Conservation (phyloP, 2,329 filamentous ascomycete genomes). For the Shiraia sp. region DNA sequence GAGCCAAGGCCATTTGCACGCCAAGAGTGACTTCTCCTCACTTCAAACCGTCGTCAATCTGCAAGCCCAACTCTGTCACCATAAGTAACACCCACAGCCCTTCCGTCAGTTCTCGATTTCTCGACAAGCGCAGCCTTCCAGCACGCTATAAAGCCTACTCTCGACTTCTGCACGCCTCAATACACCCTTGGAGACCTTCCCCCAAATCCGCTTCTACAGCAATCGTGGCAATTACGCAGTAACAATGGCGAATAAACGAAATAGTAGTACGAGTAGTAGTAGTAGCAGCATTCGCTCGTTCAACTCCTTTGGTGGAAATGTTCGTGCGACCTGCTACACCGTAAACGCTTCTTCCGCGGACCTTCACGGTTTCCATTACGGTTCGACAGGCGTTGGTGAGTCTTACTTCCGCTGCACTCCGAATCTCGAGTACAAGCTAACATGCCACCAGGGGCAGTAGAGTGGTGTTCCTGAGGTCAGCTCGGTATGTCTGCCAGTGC, state of each 20-base stretch:
- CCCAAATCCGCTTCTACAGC: too few species aligned
- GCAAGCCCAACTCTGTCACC: neutral
- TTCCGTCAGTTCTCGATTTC: too few species aligned
- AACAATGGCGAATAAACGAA: conserved; percentile 74
- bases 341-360: conserved; percentile 68
- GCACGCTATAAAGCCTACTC: too few species aligned
- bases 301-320: conserved; percentile 65
- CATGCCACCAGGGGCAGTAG: conserved; percentile 69
- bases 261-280: conserved; percentile 66
- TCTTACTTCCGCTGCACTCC: conserved; percentile 61
- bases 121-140: too few species aligned
- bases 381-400: too few species aligned
- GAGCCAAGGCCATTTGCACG: too few species aligned
- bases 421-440: conserved; percentile 85
- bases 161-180: conserved; percentile 15
- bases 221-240: conserved; percentile 50
- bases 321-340: conserved; percentile 90
- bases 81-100: neutral
- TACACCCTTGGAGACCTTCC: too few species aligned
- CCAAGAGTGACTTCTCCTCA: too few species aligned
- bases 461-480: conserved; percentile 52
- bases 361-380: conserved; percentile 50
- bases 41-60: too few species aligned
- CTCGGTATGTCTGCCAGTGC: conserved; percentile 47
- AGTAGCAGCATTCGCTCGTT: conserved; percentile 58